Percentiles rank a stretch among this genome's conserved stretches.
These are phyloP conservation scores for Apiosordaria backusii DNA, from an alignment of 495 filamentous ascomycete genomes.

Conservation along the genomic window DNA sequence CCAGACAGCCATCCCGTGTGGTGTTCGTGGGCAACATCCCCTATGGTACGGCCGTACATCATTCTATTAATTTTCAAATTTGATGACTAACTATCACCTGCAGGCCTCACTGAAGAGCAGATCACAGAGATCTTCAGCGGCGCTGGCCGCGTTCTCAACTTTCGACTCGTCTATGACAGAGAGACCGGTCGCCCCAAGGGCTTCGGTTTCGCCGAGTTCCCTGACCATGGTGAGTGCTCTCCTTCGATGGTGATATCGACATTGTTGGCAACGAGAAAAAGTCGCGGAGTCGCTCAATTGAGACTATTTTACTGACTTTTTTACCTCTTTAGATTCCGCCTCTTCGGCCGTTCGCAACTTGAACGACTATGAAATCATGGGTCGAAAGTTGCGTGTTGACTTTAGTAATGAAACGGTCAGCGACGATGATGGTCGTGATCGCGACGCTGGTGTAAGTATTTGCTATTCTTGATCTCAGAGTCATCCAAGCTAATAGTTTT, in stretches of 20 bases:
- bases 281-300: neutral
- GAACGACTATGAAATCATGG: constrained; percentile 95
- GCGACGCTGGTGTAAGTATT: constrained; percentile 26
- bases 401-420: constrained; percentile 88
- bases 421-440: constrained; percentile 54
- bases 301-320: neutral
- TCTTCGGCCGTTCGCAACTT: constrained; percentile 93
- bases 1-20: constrained; percentile 48
- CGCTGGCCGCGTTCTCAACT: constrained; percentile 85
- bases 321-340: constrained; percentile 61
- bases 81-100: neutral
- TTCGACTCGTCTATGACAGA: constrained; percentile 90
- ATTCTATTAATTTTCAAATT: neutral
- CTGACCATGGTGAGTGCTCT: constrained; percentile 56
- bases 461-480: neutral
- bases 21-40: constrained; percentile 87
- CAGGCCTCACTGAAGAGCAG: constrained; percentile 90
- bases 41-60: constrained; percentile 47
- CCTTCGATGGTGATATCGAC: too few relatives aligned
- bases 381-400: constrained; percentile 87
- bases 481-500: neutral
- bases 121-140: constrained; percentile 86
- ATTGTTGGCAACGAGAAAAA: neutral
- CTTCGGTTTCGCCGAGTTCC: constrained; percentile 93
- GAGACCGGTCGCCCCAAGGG: constrained; percentile 95